Base-by-base conservation (phyloP, 306 rosid genomes). In the Vigna reflexopilosa region DNA sequence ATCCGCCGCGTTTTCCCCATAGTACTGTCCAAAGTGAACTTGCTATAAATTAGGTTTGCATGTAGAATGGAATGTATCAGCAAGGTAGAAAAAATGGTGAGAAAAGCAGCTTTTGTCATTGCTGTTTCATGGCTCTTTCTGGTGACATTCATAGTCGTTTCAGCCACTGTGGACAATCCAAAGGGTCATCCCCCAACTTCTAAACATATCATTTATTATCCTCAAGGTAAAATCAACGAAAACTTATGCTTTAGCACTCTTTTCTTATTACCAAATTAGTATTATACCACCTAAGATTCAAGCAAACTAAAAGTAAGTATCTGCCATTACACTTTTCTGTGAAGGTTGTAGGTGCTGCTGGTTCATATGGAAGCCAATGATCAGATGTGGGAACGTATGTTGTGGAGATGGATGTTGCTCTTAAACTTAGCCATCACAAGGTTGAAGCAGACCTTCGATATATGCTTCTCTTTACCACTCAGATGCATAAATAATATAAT, bases 261-360 rank as follows among this genome's bases (percentile, higher is more conserved):
- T 30, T 30, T 30, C 32, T 30, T 4, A 30, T 30, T 30, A 30
- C 5, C 38, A 34, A 15, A 34, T 47, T 73, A 1, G 47, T 42
- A 6, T 47, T 73, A 4, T 47, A 10, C 22, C 40, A 34, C 6
- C 34, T 54, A 32, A 44, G 55, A 69, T 68, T 81, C 54, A 34
- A 26, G 5, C 15, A 42, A 63, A 54, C 81, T 70, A 10, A 54
- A 42, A 70, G 30, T 44, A 22, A 63, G 28, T 20, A 34, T 42
- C 61, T 64, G 36, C 14, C 44, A 10, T 19, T 15, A 9, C 26
- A 9, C 68, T 54, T 68, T 32, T n/a, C 17, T 79, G 69, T 32
- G 28, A 78, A 83, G 83, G 83, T 22, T 78, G 86, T 68, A 36
- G 77, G 15, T 79, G 83, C 49, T 83, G 81, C 64, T 50, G 50